Percentiles rank a stretch among this genome's conserved stretches.
Evolutionary conservation across 257 asterid genomes (phyloP).

Genomic region (Ophiorrhiza pumila): DNA sequence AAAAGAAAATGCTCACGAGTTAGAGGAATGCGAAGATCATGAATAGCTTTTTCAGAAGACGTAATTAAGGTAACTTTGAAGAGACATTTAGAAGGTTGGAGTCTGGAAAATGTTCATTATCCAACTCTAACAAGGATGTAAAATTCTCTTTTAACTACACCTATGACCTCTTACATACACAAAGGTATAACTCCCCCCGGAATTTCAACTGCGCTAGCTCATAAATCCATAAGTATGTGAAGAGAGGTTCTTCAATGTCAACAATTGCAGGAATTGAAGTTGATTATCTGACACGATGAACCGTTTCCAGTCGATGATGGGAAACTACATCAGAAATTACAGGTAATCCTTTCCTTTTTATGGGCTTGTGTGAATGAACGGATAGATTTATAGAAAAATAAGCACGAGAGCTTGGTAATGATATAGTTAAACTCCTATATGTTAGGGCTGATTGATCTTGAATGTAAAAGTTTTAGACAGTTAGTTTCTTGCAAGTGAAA

Average conservation of each 20-base stretch:
- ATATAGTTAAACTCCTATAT: background rate
- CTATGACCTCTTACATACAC: too few relatives aligned
- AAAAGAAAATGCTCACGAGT: constrained; percentile 21
- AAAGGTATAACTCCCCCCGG: too few relatives aligned
- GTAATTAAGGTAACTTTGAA: too few relatives aligned
- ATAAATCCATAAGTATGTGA: background rate
- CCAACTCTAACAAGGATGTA: background rate
- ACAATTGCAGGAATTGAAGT: background rate
- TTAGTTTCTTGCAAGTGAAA: too few relatives aligned
- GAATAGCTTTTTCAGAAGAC: constrained; percentile 51
- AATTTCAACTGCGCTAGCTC: too few relatives aligned
- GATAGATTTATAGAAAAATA: background rate
- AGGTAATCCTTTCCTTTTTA: background rate
- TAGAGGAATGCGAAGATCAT: constrained; percentile 22
- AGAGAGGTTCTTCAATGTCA: background rate
- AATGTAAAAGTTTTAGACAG: background rate
- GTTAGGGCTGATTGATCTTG: background rate
- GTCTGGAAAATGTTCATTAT: background rate
- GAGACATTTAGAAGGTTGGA: background rate
- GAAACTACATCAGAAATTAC: background rate
- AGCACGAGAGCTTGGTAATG: background rate
- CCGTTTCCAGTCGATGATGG: background rate
- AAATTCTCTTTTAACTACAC: background rate
- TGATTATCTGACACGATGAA: background rate
- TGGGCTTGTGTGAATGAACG: background rate